These are phyloP conservation scores for Fusarium succisae DNA, from an alignment of 2,329 filamentous ascomycete genomes.

Conservation along the genomic window DNA sequence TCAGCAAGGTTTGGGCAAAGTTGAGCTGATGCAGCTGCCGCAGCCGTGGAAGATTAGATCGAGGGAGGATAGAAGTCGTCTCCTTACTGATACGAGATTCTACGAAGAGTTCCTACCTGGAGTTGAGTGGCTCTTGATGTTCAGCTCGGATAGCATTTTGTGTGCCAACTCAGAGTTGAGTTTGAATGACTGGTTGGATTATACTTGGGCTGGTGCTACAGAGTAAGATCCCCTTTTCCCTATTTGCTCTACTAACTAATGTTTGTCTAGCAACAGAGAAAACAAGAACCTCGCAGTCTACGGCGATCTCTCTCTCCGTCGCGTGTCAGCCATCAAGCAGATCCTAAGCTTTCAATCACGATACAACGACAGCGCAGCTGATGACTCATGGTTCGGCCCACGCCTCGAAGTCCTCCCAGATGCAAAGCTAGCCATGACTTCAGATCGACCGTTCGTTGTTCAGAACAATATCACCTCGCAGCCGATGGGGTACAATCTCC, in stretches of 20 bases:
- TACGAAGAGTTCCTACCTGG: background rate
- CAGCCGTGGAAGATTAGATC: background rate
- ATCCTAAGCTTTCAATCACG: background rate
- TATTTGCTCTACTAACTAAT: fast-evolving
- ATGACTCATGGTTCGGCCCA: background rate
- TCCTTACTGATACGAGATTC: background rate
- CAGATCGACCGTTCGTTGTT: background rate
- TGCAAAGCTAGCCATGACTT: background rate
- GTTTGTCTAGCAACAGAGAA: background rate
- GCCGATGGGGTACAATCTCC: background rate
- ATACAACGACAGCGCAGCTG: background rate
- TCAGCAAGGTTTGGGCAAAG: background rate
- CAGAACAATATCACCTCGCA: background rate
- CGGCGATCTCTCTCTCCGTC: background rate
- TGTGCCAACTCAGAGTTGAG: background rate
- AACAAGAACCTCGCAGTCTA: background rate
- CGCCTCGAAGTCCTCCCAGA: background rate
- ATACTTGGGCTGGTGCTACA: background rate
- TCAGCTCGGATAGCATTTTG: background rate
- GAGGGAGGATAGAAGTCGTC: fast-evolving
- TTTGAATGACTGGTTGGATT: background rate
- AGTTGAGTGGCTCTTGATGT: background rate
- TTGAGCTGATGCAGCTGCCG: background rate
- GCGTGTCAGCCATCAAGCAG: background rate
- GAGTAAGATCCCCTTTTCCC: fast-evolving